Conservation (phyloP, 768 basidiomycete species). For the Saitozyma podzolica region DNA sequence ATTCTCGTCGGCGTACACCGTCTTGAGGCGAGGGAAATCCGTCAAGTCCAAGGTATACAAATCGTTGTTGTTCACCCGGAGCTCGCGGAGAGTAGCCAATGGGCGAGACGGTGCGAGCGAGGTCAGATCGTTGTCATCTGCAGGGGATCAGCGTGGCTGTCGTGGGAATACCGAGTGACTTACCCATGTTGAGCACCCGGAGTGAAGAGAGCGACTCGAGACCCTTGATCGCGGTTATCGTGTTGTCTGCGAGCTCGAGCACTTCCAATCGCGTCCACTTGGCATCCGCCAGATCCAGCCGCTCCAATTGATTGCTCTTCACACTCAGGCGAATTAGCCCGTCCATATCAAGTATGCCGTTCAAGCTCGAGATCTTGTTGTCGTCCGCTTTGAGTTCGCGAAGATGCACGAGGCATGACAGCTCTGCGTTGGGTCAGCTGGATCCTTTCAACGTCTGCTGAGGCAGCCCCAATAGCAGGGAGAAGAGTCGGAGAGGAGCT, state of each 20-base stretch:
- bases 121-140: slow-evolving; percentile 72
- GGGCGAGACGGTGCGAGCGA: slow-evolving; percentile 55
- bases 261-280: slow-evolving; percentile 65
- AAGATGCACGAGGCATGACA: slow-evolving; percentile 78
- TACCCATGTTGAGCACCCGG: slow-evolving; percentile 79
- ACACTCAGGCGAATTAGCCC: slow-evolving; percentile 80
- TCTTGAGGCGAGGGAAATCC: slow-evolving; percentile 70
- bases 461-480: slow-evolving; percentile 5
- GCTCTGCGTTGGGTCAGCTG: slow-evolving; percentile 58
- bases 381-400: slow-evolving; percentile 87
- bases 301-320: slow-evolving; percentile 63
- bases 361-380: slow-evolving; percentile 71
- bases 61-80: slow-evolving; percentile 80
- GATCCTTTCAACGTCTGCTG: not conserved
- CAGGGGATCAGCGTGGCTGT: slow-evolving; percentile 1
- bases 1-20: slow-evolving; percentile 91
- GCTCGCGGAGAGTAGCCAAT: slow-evolving; percentile 73
- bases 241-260: slow-evolving; percentile 78
- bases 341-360: slow-evolving; percentile 76
- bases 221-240: slow-evolving; percentile 62
- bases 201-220: slow-evolving; percentile 59
- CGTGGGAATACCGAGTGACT: slow-evolving; percentile 48
- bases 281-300: slow-evolving; percentile 57
- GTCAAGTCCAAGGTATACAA: slow-evolving; percentile 65
- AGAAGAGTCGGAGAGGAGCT: slow-evolving; percentile 51